Conservation (phyloP, 306 rosid species). For the Malus fusca region DNA sequence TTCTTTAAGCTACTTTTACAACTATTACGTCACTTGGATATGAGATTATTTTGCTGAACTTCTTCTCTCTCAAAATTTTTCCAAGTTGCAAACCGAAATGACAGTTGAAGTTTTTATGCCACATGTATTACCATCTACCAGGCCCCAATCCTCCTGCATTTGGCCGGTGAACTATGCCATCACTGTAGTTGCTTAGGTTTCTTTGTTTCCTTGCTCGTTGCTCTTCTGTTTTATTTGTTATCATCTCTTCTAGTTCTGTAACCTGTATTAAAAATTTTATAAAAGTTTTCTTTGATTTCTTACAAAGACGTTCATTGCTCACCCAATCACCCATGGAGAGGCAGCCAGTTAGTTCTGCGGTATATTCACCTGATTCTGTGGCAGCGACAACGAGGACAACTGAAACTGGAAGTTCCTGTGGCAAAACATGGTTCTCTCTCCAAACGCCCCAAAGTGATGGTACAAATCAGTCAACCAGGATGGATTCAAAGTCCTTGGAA, state of each 20-base stretch:
- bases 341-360: constrained; percentile 22
- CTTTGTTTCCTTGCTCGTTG: not conserved
- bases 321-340: constrained; percentile 63
- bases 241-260: not conserved
- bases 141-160: not conserved
- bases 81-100: not conserved
- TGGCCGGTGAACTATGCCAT: too few relatives aligned
- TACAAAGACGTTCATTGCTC: constrained; percentile 81
- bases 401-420: constrained; percentile 38
- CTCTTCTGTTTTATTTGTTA: not conserved
- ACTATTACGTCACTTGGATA: not conserved
- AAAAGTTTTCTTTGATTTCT: not conserved
- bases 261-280: not conserved
- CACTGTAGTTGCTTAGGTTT: not conserved
- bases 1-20: not conserved
- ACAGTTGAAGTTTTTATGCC: not conserved
- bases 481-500: constrained; percentile 24
- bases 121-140: not conserved
- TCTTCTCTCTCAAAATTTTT: not conserved
- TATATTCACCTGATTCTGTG: constrained; percentile 36
- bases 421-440: constrained; percentile 26
- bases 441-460: constrained; percentile 26
- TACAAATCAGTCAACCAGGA: constrained; percentile 26
- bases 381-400: constrained; percentile 27
- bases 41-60: not conserved